Base-by-base conservation (phyloP, 345 rosid species). In the Dipteronia dyeriana region DNA sequence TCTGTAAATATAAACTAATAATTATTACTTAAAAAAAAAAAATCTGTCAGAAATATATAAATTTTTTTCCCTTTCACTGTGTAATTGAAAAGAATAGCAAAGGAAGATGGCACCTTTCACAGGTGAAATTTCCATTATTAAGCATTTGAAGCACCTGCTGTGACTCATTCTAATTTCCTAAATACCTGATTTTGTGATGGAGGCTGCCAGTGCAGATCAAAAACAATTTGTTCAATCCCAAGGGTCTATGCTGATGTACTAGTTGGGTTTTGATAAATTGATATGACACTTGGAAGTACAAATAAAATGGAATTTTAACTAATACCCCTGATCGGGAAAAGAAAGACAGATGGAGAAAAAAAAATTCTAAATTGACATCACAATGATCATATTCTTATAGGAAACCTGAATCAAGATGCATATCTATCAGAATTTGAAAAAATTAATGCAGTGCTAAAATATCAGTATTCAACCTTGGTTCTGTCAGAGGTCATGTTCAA, bases 401-500 rank as follows among this genome's bases (percentile, higher is more conserved):
- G 39, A 62, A 43, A 74, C 19, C 45, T 5, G 17, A 70, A 73
- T 23, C 25, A 74, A 64, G 62, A 64, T n/a, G 25, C 29, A 65
- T 49, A 47, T 64, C 34, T 13, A 62, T 45, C 26, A 31, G 25
- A 41, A 76, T 69, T 13, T 10, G 26, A n/a, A 82, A 13, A 71
- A 34, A 19, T 72, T 20, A 41, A 68, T 16, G 29, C 63, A 49
- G 25, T 66, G 29, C 72, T 61, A 64, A 68, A 77, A 60, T 70
- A 70, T 43, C 69, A 51, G 78, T 74, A 66, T 39, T 73, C 78
- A 60, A 96, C 99, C 99, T 96, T 96, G 74, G 99, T 96, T 87
- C 98, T 89, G 80, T 94, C 97, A 13, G 95, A 92, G 76, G 97
- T 91, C 97, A 88, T 90, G 70, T 92, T 92, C 81, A 96, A 75